Conservation (phyloP, 140 eudicot genomes). For the Erigeron philadelphicus region DNA sequence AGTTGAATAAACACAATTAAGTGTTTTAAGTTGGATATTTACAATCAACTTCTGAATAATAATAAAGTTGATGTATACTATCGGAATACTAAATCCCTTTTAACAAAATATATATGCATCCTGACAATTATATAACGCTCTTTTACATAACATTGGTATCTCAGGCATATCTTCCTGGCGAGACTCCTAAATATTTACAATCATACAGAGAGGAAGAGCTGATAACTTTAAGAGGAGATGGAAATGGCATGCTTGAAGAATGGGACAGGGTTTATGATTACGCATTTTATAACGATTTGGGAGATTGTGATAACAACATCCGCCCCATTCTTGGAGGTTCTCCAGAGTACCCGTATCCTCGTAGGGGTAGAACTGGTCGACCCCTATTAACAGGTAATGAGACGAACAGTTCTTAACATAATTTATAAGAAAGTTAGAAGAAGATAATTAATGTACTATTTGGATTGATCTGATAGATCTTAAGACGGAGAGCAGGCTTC, state of each 20-base stretch:
- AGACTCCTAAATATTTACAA: slow-evolving; percentile 42
- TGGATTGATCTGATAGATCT: slow-evolving; percentile 32
- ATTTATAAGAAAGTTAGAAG: too few relatives aligned
- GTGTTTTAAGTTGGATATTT: too few relatives aligned
- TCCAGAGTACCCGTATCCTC: slow-evolving; percentile 55
- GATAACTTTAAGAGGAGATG: slow-evolving; percentile 39
- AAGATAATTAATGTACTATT: not conserved
- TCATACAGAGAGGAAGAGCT: slow-evolving; percentile 47
- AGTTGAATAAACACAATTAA: too few relatives aligned
- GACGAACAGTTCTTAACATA: too few relatives aligned
- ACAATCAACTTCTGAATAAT: too few relatives aligned
- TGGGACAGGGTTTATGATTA: slow-evolving; percentile 75
- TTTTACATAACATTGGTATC: not conserved
- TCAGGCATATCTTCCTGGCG: slow-evolving; percentile 50
- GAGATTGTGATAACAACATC: slow-evolving; percentile 40
- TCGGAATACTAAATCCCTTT: too few relatives aligned
- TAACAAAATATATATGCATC: too few relatives aligned
- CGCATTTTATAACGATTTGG: slow-evolving; percentile 58
- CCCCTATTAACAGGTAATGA: slow-evolving; percentile 44
- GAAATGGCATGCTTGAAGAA: slow-evolving; percentile 43
- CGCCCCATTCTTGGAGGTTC: slow-evolving; percentile 75
- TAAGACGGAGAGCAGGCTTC: slow-evolving; percentile 41
- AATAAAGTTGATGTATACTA: too few relatives aligned
- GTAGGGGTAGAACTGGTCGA: slow-evolving; percentile 66
- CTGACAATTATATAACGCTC: not conserved